A percentile compares a stretch with the other conserved stretches of the same genome.
Evolutionary conservation across 345 rosid species (phyloP).

Genomic region (Litchi chinensis): DNA sequence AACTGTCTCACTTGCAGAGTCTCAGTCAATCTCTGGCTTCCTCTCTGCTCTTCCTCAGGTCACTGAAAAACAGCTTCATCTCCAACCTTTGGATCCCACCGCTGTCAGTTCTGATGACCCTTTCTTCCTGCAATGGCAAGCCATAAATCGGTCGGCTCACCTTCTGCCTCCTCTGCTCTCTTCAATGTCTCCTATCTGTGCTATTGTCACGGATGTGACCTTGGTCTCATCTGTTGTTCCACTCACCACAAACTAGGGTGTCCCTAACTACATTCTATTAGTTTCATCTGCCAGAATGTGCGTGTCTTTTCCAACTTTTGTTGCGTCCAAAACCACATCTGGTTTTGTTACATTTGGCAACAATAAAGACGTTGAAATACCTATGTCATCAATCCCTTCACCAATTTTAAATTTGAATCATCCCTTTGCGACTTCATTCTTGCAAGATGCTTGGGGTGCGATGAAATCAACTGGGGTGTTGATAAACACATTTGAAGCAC

Average conservation of each 20-base stretch:
- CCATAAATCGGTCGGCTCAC: background rate
- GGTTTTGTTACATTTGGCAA: conserved; percentile 12
- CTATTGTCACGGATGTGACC: conserved; percentile 31
- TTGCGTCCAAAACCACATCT: conserved; percentile 1
- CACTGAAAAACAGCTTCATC: conserved; percentile 24
- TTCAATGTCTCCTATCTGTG: conserved; percentile 27
- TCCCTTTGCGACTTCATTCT: conserved; percentile 15
- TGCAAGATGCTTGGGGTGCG: conserved; percentile 6
- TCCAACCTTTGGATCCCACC: conserved; percentile 22
- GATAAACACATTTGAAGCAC: conserved; percentile 38
- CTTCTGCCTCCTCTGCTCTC: conserved; percentile 36
- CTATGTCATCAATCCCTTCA: conserved; percentile 35
- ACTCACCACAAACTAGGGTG: conserved; percentile 22
- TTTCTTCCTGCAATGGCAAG: background rate
- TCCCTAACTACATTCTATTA: conserved; percentile 34
- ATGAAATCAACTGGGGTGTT: conserved; percentile 31
- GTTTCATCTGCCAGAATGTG: conserved; percentile 34
- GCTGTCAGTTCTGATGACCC: background rate
- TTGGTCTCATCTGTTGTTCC: conserved; percentile 25
- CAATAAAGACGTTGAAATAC: conserved; percentile 25
- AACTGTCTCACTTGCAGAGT: conserved; percentile 40
- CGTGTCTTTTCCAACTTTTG: conserved; percentile 3
- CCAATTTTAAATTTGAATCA: conserved; percentile 13
- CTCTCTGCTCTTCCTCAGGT: conserved; percentile 32
- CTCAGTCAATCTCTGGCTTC: conserved; percentile 30